phyloP scores from a whole-genome alignment of 495 filamentous ascomycete species.

The Delitschia confertaspora region DNA sequence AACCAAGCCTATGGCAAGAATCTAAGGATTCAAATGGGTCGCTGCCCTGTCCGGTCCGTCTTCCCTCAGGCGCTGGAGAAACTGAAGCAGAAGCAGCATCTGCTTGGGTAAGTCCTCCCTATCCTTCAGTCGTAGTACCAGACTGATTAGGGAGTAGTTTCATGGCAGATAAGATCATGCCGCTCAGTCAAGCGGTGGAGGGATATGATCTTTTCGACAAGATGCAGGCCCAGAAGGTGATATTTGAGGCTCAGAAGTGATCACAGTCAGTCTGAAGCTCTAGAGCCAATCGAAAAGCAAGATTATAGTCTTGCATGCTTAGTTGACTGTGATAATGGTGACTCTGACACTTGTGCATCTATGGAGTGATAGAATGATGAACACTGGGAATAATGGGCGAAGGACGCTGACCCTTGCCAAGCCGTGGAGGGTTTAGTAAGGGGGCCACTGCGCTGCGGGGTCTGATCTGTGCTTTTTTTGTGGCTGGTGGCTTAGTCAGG shows the following conservation, averaged over 20 bases:
- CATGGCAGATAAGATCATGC: slow-evolving; percentile 93
- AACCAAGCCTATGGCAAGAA: slow-evolving; percentile 86
- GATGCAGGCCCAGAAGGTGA: slow-evolving; percentile 86
- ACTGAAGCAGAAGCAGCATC: slow-evolving; percentile 72
- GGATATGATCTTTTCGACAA: slow-evolving; percentile 88
- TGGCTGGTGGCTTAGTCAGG: not conserved
- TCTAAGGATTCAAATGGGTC: slow-evolving; percentile 80
- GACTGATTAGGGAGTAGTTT: slow-evolving; percentile 46
- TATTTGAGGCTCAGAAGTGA: slow-evolving; percentile 44
- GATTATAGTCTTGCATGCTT: no score
- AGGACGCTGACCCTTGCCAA: no score
- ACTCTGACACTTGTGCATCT: no score
- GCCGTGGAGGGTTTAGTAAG: no score
- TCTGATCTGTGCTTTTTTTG: no score
- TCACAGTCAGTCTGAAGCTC: slow-evolving; percentile 1
- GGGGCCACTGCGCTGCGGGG: no score
- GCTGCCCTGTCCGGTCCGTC: slow-evolving; percentile 83
- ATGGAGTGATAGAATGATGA: no score
- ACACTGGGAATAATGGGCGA: no score
- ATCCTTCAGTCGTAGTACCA: not conserved
- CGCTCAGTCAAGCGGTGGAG: slow-evolving; percentile 70
- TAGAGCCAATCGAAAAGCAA: no score
- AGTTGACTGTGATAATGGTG: no score
- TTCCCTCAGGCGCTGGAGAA: slow-evolving; percentile 69
- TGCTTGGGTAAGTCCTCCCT: slow-evolving; percentile 57